phyloP scores from a whole-genome alignment of 306 rosid genomes.

The Echinosophora koreensis region DNA sequence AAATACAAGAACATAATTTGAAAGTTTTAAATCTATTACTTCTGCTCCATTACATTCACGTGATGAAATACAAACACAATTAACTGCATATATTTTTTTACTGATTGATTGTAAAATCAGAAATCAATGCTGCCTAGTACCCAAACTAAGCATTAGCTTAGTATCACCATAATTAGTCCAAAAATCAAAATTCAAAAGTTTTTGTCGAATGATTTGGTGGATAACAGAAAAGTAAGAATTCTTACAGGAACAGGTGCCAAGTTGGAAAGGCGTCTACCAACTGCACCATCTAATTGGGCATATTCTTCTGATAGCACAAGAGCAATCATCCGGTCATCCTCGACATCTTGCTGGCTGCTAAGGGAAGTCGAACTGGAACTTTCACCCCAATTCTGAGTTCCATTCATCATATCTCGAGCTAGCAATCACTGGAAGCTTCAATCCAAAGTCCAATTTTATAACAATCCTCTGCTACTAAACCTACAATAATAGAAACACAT shows the following conservation, averaged over 20 bases:
- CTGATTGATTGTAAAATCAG: background rate
- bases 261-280: slow-evolving; percentile 71
- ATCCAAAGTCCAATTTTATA: background rate
- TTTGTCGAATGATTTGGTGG: background rate
- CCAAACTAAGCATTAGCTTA: background rate
- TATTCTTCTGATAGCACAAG: slow-evolving; percentile 78
- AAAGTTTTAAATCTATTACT: slow-evolving; percentile 11
- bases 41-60: background rate
- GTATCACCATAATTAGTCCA: background rate
- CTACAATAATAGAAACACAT: slow-evolving; percentile 34
- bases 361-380: slow-evolving; percentile 72
- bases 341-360: slow-evolving; percentile 64
- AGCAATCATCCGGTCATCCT: slow-evolving; percentile 90
- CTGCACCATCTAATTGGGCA: slow-evolving; percentile 75
- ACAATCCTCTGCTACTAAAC: slow-evolving; percentile 24
- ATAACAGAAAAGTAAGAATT: slow-evolving; percentile 25
- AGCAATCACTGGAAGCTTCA: slow-evolving; percentile 7
- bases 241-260: slow-evolving; percentile 78
- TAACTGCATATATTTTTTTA: background rate
- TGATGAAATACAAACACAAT: background rate
- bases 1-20: background rate
- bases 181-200: slow-evolving; percentile 28
- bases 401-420: slow-evolving; percentile 53
- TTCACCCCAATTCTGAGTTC: slow-evolving; percentile 58
- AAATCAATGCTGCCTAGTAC: background rate